Evolutionary conservation across 805 yeast genomes (phyloP), one percentile per base, ranked within the genome.

Genomic region (Suhomyces sp.): DNA sequence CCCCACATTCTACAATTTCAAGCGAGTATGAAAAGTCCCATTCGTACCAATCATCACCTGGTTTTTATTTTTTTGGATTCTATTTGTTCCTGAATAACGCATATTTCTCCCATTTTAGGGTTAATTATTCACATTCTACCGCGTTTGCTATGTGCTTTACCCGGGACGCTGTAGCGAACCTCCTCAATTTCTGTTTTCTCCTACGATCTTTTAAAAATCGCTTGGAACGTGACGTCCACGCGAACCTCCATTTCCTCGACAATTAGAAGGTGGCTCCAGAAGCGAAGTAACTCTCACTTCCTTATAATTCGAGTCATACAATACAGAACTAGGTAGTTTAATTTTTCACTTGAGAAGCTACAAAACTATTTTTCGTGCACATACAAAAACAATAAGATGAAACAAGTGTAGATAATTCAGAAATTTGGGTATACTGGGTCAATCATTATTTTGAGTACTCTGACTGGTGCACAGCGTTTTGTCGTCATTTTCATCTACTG

Each of bases 401-500:
- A 39, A 44, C 48, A 37, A 33, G 46, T 47, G 49, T 46, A 24
- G 37, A 40, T 58, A 21, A 51, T 63, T 75, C 79, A 75, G 79
- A 70, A 65, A 69, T 72, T 68, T 75, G 77, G 78, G 79, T 73
- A 69, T 73, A 75, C 77, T 72, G 67, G 57, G 60, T 65, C 69
- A 63, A 65, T 75, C 79, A 75, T 73, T 64, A 56, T 61, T 37
- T 53, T 56, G 70, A 73, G 76, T 73, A 71, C 73, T 75, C 79
- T 73, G 79, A 74, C 78, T 75, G 79, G 79, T 75, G 79, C 79
- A 75, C 79, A 75, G 79, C 79, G 75, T 69, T 64, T 70, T 71
- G 77, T 75, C 77, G 60, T 75, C 79, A 70, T 52, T 41, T 39
- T 39, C 50, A 46, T 43, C 51, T 37, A 47, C 37, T 48, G 47